phyloP scores from a whole-genome alignment of 768 basidiomycete species.

The Pulveroboletus frians region DNA sequence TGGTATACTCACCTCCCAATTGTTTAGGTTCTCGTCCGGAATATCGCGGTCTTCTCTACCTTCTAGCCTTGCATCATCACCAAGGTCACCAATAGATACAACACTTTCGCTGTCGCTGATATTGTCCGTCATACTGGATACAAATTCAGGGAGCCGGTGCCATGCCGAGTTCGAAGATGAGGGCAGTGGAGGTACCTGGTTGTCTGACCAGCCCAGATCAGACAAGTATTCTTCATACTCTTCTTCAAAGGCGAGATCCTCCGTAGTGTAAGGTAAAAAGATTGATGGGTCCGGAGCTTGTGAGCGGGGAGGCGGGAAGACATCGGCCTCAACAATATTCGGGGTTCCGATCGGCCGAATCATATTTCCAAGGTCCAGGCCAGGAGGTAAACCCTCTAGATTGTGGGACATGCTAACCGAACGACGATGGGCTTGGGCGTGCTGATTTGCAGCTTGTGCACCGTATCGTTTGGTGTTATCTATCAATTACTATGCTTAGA shows the following conservation, averaged over 20 bases:
- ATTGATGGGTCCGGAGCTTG: constrained; percentile 79
- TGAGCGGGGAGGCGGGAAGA: constrained; percentile 91
- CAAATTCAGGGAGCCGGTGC: constrained; percentile 77
- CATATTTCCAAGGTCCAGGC: constrained; percentile 68
- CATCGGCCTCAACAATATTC: constrained; percentile 77
- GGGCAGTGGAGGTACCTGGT: constrained; percentile 39
- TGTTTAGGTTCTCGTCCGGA: constrained; percentile 79
- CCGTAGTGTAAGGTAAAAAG: constrained; percentile 87
- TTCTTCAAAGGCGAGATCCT: constrained; percentile 92
- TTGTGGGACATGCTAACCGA: constrained; percentile 82
- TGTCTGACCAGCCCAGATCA: constrained; percentile 75
- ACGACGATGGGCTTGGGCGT: constrained; percentile 64
- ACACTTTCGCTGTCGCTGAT: constrained; percentile 96
- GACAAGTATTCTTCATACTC: constrained; percentile 95
- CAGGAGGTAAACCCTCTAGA: constrained; percentile 69
- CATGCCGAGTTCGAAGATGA: constrained; percentile 55
- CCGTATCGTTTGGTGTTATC: constrained; percentile 93
- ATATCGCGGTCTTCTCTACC: constrained; percentile 58
- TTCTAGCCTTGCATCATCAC: constrained; percentile 69
- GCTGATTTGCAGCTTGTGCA: constrained; percentile 43
- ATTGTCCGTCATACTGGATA: constrained; percentile 74
- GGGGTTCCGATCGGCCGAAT: constrained; percentile 73
- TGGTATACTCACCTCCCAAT: constrained; percentile 78
- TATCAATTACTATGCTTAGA: constrained; percentile 26
- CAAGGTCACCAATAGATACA: constrained; percentile 82